Percentiles rank a stretch among this genome's conserved stretches.
Evolutionary conservation across 306 rosid species (phyloP).

Genomic region (Pterocarpus santalinus): DNA sequence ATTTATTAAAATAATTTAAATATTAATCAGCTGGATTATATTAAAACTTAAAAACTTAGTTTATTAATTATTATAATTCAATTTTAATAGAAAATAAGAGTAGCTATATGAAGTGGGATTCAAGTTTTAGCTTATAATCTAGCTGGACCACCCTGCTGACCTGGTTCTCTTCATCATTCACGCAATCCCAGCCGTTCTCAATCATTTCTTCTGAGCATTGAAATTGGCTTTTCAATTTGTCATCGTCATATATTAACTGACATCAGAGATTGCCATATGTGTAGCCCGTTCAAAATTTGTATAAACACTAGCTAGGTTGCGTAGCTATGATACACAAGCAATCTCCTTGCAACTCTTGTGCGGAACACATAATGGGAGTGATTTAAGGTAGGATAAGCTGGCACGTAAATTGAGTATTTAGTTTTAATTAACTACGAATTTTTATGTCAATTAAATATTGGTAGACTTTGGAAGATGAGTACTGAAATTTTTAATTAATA

Average conservation of each 20-base stretch:
- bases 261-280: not conserved
- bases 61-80: not conserved
- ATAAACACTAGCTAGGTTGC: not conserved
- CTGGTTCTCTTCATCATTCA: not conserved
- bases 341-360: not conserved
- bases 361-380: not conserved
- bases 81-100: not conserved
- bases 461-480: not conserved
- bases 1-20: no score
- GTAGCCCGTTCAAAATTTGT: not conserved
- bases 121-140: not conserved
- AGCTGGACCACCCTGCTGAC: not conserved
- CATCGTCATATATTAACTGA: not conserved
- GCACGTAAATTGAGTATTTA: slow-evolving; percentile 11
- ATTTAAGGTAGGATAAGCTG: not conserved
- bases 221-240: not conserved
- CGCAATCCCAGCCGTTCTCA: not conserved
- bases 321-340: not conserved
- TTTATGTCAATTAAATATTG: not conserved
- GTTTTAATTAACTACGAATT: not conserved
- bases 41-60: not conserved
- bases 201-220: not conserved
- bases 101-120: not conserved
- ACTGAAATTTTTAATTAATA: not conserved
- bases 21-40: not conserved